Percentiles rank a stretch among this genome's conserved stretches.
Evolutionary conservation across 257 asterid species (phyloP).

Genomic region (Osmanthus fragrans): DNA sequence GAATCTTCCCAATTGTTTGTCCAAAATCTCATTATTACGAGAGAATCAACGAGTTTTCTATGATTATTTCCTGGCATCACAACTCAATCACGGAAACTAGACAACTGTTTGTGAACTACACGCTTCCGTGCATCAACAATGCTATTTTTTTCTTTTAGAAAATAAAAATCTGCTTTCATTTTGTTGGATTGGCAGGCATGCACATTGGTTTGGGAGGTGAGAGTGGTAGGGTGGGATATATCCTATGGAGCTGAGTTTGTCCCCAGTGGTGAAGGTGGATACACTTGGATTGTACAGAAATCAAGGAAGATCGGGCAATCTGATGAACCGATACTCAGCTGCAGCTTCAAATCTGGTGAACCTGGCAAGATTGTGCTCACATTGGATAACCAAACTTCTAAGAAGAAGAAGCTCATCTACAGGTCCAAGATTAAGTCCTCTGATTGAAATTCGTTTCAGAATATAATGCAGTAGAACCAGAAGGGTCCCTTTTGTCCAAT

Average conservation of each 20-base stretch:
- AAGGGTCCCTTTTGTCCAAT: constrained; percentile 17
- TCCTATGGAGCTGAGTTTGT: neutral
- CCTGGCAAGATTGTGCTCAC: constrained; percentile 52
- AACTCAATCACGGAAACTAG: no score
- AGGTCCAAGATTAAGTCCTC: constrained; percentile 52
- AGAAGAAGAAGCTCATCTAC: constrained; percentile 54
- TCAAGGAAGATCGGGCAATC: neutral
- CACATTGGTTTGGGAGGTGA: neutral
- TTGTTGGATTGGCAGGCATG: neutral
- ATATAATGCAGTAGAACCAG: neutral
- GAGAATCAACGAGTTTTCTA: no score
- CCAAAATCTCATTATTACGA: neutral
- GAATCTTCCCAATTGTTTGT: neutral
- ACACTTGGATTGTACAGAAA: neutral
- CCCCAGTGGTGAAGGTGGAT: neutral
- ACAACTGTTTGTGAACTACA: no score
- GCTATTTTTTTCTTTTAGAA: no score
- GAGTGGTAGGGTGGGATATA: neutral
- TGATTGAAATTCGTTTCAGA: constrained; percentile 26
- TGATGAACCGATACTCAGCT: neutral
- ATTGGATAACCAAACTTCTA: constrained; percentile 52
- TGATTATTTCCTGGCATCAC: neutral
- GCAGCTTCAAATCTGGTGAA: constrained; percentile 39
- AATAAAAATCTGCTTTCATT: no score
- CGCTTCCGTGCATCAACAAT: no score